These are phyloP conservation scores for Fusarium palustre DNA, from an alignment of 2,329 filamentous ascomycete genomes.

Conservation along the genomic window DNA sequence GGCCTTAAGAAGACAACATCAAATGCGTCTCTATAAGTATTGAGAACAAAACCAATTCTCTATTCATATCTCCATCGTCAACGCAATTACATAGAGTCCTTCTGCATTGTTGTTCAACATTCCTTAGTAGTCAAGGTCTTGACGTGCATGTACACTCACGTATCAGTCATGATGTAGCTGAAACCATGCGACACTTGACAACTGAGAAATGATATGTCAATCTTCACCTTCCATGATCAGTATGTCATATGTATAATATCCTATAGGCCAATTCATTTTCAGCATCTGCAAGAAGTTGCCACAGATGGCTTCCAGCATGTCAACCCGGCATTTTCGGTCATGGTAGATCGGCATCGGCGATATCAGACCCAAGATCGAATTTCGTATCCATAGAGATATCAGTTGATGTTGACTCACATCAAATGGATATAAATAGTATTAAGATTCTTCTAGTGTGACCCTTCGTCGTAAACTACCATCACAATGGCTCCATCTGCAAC, in stretches of 20 bases:
- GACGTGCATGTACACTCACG: background rate
- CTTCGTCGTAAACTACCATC: background rate
- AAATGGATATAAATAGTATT: slow-evolving; percentile 9
- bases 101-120: background rate
- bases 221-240: background rate
- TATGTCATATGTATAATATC: background rate
- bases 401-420: background rate
- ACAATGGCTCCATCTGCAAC: slow-evolving; percentile 37
- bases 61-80: background rate
- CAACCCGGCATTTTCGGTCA: slow-evolving; percentile 4
- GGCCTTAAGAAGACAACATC: background rate
- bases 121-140: background rate
- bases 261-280: accelerated
- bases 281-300: background rate
- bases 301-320: background rate
- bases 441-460: background rate
- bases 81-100: accelerated
- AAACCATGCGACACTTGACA: background rate
- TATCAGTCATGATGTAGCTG: background rate
- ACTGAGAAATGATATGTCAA: slow-evolving; percentile 1
- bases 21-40: background rate
- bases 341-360: slow-evolving; percentile 31
- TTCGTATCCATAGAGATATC: background rate
- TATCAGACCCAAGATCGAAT: slow-evolving; percentile 20
- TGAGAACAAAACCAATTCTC: background rate